These are phyloP conservation scores for Sporothrix sp. DNA, from an alignment of 2,329 filamentous ascomycete genomes.

Conservation along the genomic window DNA sequence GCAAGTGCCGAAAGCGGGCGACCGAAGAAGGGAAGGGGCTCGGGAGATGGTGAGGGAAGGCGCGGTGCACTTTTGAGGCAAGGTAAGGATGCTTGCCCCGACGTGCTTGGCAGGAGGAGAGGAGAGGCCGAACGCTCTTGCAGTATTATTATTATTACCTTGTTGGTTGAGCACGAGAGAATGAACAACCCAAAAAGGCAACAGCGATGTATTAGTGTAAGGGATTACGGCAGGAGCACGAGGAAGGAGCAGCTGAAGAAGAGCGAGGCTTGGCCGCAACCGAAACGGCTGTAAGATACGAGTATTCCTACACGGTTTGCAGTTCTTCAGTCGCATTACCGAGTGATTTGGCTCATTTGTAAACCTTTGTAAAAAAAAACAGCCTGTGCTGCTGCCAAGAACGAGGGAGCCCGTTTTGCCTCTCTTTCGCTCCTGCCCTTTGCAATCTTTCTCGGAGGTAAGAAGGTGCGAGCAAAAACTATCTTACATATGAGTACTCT, in stretches of 20 bases:
- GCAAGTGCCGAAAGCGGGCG: neutral
- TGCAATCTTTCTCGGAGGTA: neutral
- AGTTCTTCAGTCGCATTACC: no score
- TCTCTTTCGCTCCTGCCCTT: conserved; percentile 1
- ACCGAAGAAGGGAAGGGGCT: neutral
- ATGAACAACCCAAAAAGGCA: no score
- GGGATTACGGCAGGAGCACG: neutral
- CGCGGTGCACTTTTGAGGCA: neutral
- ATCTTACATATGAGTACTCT: no score
- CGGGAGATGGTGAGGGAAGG: neutral
- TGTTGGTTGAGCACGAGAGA: no score
- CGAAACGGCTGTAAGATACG: no score
- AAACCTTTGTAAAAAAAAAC: neutral
- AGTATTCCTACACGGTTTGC: no score
- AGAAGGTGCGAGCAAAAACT: no score
- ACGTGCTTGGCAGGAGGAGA: conserved; percentile 6
- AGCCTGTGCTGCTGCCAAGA: neutral
- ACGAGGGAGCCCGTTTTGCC: neutral
- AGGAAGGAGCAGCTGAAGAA: neutral
- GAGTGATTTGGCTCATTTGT: no score
- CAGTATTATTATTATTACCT: no score
- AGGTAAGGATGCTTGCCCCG: conserved; percentile 5
- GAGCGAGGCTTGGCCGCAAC: neutral
- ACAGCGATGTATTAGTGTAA: no score
- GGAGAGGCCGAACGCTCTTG: neutral